Percentiles rank a stretch among this genome's conserved stretches.
phyloP scores from a whole-genome alignment of 1,284 basidiomycete species.

The Vanrija sp. region DNA sequence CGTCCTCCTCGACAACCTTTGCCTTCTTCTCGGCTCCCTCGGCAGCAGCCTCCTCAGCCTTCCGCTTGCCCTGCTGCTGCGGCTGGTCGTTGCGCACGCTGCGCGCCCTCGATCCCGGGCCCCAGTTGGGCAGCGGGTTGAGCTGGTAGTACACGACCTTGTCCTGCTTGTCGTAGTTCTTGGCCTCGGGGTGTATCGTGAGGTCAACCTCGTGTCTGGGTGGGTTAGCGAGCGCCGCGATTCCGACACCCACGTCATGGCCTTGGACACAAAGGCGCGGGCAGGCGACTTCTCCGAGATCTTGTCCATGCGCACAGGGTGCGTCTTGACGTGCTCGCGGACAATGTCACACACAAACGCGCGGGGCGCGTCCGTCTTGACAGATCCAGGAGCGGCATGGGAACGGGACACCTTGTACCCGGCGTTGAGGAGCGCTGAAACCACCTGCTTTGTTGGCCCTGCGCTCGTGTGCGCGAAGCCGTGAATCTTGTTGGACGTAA shows the following conservation, averaged over 20 bases:
- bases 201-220: conserved; percentile 67
- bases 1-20: conserved; percentile 10
- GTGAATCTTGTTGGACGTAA: conserved; percentile 77
- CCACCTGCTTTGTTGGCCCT: conserved; percentile 61
- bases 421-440: conserved; percentile 84
- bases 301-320: conserved; percentile 77
- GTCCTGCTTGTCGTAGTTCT: conserved; percentile 52
- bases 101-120: conserved; percentile 56
- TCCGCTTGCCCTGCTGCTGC: neutral
- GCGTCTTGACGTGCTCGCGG: conserved; percentile 70
- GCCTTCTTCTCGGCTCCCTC: conserved; percentile 10
- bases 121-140: conserved; percentile 90
- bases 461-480: conserved; percentile 53
- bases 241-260: conserved; percentile 56
- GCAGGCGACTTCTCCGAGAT: conserved; percentile 68
- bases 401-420: conserved; percentile 83
- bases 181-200: conserved; percentile 62
- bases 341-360: conserved; percentile 75
- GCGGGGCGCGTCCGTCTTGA: conserved; percentile 82
- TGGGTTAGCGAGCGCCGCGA: neutral
- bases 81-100: conserved; percentile 13
- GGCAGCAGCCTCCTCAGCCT: conserved; percentile 4
- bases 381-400: conserved; percentile 79
- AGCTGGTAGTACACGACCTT: conserved; percentile 86
- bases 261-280: conserved; percentile 60